Evolutionary conservation across 192 early-diverging fungal species (phyloP), one percentile per base, ranked within the genome.

Genomic region (Linnemannia zychae): DNA sequence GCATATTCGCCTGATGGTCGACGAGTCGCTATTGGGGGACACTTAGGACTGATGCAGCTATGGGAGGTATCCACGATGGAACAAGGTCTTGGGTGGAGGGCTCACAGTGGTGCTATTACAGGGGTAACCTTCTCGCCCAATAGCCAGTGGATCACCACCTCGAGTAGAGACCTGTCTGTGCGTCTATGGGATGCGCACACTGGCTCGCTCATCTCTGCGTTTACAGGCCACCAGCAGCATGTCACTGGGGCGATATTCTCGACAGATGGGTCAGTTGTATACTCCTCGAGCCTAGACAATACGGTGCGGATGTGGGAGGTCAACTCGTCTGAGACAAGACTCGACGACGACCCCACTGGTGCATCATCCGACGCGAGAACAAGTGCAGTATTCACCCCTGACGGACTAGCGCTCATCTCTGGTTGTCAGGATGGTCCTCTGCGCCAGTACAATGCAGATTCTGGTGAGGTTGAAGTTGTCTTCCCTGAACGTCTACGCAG

Each of bases 261-360:
- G 17, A 13, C 22, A 16, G 33, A 47, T 38, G 68, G 68, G 13
- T 38, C 2, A 3, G 1, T 20, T 16, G 18, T 72, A 11, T 15
- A 24, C 11, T 49, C 71, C 22, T 47, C 46, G n/a, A 49, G 47
- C 34, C 1, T 16, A 5, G 65, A 50, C 48, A 72, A 72, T 7
- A 33, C 71, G 22, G 47, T 72, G 24, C 47, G 71, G 24, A 31
- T 72, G 48, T 72, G 71, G 71, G 20, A 53, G 47, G 33, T 72
- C 47, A 72, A 52, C 50, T 20, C 50, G 13, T 20, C 50, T 52
- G 20, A 20, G 50, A 18, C 18, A 20, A 3, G 50, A 18, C 50
- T 52, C 3, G 9, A 44, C 9, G 40, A 9, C 40, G 40, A 44
- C 9, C 40, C 40, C 4, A 6, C 40, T 44, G 40, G 40, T 44